Conservation (phyloP, 2,329 filamentous ascomycete genomes). For the Colletotrichum lupini region DNA sequence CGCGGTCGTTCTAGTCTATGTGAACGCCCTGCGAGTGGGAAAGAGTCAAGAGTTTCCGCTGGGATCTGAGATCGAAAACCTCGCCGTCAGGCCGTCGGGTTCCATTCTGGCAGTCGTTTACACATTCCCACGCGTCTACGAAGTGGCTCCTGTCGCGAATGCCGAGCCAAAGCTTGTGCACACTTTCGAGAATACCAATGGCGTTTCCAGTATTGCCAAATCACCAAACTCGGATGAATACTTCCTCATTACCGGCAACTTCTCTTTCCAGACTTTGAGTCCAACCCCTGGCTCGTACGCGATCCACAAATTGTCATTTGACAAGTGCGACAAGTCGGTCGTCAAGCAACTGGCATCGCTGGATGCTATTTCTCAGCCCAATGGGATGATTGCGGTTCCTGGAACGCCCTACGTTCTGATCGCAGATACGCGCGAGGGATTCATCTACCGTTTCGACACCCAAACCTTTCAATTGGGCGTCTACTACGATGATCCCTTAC, state of each 20-base stretch:
- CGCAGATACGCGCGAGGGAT: background rate
- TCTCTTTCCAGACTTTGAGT: background rate
- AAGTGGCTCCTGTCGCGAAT: background rate
- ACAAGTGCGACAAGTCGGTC: background rate
- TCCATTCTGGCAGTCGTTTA: background rate
- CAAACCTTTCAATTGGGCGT: background rate
- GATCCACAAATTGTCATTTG: background rate
- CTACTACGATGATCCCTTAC: background rate
- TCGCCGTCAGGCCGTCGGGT: background rate
- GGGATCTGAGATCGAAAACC: background rate
- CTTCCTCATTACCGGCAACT: background rate
- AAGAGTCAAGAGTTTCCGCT: background rate
- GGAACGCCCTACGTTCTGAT: background rate
- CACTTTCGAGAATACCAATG: background rate
- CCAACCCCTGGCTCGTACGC: background rate
- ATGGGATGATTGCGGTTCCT: background rate
- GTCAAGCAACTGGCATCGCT: background rate
- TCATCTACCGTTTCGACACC: background rate
- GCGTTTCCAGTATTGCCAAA: background rate
- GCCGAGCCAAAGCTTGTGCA: background rate
- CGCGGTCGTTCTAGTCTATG: background rate
- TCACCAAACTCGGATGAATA: background rate
- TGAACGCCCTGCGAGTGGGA: background rate
- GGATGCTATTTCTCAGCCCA: background rate
- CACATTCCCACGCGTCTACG: background rate